Base-by-base conservation (phyloP, 2,329 filamentous ascomycete species). In the Fusarium ambrosium region DNA sequence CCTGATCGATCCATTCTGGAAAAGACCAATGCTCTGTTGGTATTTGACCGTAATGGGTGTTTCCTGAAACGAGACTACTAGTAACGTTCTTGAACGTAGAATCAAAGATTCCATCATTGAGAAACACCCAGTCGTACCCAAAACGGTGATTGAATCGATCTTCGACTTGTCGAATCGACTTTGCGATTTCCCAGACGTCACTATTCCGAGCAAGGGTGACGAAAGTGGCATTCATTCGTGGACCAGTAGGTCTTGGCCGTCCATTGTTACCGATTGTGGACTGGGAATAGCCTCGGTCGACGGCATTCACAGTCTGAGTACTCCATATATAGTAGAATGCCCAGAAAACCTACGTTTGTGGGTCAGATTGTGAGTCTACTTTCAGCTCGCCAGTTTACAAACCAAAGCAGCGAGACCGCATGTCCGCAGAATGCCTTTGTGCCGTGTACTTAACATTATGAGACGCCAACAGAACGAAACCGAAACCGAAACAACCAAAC, bases 81-180 rank as follows among this genome's bases (percentile, higher is more conserved):
- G 97, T 99, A 75, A 98, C 89, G 84, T 95, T 96, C 85, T 95
- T 98, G 89, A 99, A 99, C 9, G 91, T 92, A 4, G 94, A 93
- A 81, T 98, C 94, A 80, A 99, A 99, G 1, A 95, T 94, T 82
- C 95, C 91, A 82, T 99, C 97, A 85, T 99, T 99, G 72, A 99
- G 87, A 86, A 99, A 99, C 62, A 99, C 96, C 97, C 97, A 99
- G 82, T 98, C 96, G 85, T 99, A 99, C 87, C 97, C 92, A 87
- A 94, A 98, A 80, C 96, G 94, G 80, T 92, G 91, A 87, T 99
- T 99, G 91, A 99, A 99, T 81, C 97, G 94, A 84, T 99, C 97
- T 85, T 99, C 97, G 65, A 99, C 92, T 81, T 98, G 94, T 67
- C 97, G 94, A 81, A 99, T 99, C 14, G 95, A 98, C 80, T 95